phyloP scores from a whole-genome alignment of 257 asterid genomes.

The Marsdenia floribunda region DNA sequence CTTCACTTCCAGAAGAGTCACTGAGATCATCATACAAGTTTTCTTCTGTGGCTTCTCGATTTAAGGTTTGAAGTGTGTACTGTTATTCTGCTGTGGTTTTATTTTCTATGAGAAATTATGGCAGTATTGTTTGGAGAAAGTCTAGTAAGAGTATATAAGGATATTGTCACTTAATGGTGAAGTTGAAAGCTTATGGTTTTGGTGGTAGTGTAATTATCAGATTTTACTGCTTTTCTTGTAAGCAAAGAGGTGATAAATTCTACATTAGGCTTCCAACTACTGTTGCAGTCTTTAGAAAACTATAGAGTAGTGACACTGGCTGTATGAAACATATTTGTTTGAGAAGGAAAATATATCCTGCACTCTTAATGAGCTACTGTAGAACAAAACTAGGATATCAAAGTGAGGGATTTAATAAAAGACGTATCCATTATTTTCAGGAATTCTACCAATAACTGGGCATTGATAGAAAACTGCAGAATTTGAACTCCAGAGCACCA shows the following conservation, averaged over 20 bases:
- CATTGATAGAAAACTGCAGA: background rate
- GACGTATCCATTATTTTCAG: background rate
- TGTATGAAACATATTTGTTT: background rate
- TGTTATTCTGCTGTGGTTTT: background rate
- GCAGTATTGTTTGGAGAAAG: background rate
- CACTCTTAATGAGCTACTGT: background rate
- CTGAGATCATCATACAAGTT: slow-evolving; percentile 95
- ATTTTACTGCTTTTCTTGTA: background rate
- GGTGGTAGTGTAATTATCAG: background rate
- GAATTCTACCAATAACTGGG: no score
- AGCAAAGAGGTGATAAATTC: background rate
- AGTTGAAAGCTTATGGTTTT: background rate
- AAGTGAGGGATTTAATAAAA: background rate
- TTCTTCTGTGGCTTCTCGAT: slow-evolving; percentile 96
- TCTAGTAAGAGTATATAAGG: background rate
- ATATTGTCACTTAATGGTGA: background rate
- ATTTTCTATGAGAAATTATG: background rate
- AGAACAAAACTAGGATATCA: background rate
- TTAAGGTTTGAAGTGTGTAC: slow-evolving; percentile 52
- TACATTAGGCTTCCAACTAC: background rate
- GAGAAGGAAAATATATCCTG: background rate
- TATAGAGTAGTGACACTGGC: background rate
- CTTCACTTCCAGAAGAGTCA: slow-evolving; percentile 80
- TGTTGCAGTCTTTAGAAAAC: background rate
- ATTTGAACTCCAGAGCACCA: background rate